phyloP scores from a whole-genome alignment of 176 grass and related monocot genomes.

The Coix lacrymajobi region DNA sequence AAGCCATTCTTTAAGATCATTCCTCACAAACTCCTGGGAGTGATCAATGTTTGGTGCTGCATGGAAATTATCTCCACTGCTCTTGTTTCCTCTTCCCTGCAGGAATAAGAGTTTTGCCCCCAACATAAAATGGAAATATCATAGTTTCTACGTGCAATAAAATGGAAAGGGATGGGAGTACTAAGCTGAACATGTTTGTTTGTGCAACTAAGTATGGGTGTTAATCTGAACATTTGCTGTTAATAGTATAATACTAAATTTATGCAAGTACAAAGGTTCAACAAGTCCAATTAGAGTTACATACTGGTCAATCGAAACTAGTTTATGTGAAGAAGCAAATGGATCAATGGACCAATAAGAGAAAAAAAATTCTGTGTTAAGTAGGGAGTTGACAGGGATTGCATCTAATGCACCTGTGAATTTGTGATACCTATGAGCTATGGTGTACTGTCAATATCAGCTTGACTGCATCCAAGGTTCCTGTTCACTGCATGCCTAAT shows the following conservation, averaged over 20 bases:
- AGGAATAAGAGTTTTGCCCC: conserved; percentile 25
- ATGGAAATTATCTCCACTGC: conserved; percentile 97
- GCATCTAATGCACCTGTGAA: not conserved
- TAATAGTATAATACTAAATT: conserved; percentile 21
- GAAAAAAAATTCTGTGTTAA: not conserved
- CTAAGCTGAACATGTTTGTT: not conserved
- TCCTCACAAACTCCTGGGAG: conserved; percentile 97
- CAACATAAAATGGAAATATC: not conserved
- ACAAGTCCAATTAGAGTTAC: not conserved
- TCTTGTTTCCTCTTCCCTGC: conserved; percentile 95
- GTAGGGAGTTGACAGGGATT: not conserved
- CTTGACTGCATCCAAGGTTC: not conserved
- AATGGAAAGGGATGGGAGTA: not conserved
- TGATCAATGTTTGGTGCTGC: conserved; percentile 99
- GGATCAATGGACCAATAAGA: not conserved
- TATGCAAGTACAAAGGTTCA: conserved; percentile 3
- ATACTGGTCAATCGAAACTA: conserved; percentile 9
- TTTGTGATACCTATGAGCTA: not conserved
- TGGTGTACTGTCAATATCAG: not conserved
- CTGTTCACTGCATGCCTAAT: not conserved
- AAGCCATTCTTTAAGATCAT: conserved; percentile 92
- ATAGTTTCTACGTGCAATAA: not conserved
- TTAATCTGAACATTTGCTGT: not conserved
- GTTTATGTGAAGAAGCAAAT: not conserved
- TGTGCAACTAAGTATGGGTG: not conserved